Evolutionary conservation across 176 grass and related monocot genomes (phyloP), one percentile per base, ranked within the genome.

Genomic region (Phragmites australis): DNA sequence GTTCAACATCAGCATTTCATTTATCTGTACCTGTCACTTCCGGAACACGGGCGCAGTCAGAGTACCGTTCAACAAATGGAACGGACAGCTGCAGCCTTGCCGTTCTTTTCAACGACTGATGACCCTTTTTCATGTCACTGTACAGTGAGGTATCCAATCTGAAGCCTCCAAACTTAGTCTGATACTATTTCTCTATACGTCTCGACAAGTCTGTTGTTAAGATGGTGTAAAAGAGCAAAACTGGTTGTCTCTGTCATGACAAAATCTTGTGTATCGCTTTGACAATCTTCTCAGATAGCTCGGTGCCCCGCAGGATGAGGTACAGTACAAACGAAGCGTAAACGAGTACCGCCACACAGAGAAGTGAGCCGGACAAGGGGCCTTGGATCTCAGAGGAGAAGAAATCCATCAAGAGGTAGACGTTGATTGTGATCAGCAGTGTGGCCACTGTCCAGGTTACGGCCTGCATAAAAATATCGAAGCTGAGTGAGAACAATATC

Each of bases 351-450:
- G 52, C 88, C 41, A 79, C 16, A 5, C 74, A 93, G 30, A 93
- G 66, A 47, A 99, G 19, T n/a, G 88, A 84, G 6, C 86, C 84
- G 0, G 87, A 82, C 29, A 99, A 51, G 12, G 72, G 75, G 12
- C 92, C 92, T 81, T 55, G 76, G 74, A 93, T 90, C 76, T 99
- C 96, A 25, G 84, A 91, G 42, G 90, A 93, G 83, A 89, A 89
- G 79, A 99, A 99, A 73, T 95, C 96, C 78, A 99, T 44, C 87
- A 99, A 77, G 26, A 99, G 88, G 65, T 95, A 95, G 19, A 88
- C 88, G 1, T 99, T 99, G 83, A 99, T 95, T 31, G 84, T 88
- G 54, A 99, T 95, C 56, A 99, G 62, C 15, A 95, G 71, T n/a
- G 92, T 73, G 2, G 92, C 90, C 11, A 99, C 92, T 11, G 84